Base-by-base conservation (phyloP, 805 yeast genomes). In the Nakazawaea wyomingensis region DNA sequence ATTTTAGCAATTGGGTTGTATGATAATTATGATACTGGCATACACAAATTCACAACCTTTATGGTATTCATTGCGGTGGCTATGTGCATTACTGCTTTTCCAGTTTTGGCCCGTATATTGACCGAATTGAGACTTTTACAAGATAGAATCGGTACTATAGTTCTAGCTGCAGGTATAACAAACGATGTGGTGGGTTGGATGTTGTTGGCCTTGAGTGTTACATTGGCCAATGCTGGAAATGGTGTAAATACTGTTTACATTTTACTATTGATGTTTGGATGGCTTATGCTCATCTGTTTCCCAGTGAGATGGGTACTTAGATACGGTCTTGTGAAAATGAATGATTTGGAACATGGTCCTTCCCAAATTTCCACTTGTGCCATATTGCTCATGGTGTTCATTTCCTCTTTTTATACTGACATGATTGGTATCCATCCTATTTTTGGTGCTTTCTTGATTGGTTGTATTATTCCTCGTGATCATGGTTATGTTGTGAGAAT, bases 351-450 rank as follows among this genome's bases (percentile, higher is more conserved):
- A 35, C 65, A 76, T 26, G 83, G 84, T 1, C 86, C 89, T 10
- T 75, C 86, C 1, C 79, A 83, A 38, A 54, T 76, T 22, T 76
- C 81, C 30, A 75, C 82, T 47, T 62, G 78, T 61, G 55, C 72
- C 26, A 74, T 83, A 26, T 51, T 85, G 43, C 50, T 77, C 7
- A 55, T 78, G 44, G 80, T 79, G 49, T 75, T 85, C 47, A 58
- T 73, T 4, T 82, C 90, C 4, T 78, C 93, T 1, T 85, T 85
- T 60, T 83, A 77, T 57, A 85, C 95, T 2, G 90, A 84, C 57
- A 82, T 85, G 45, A 82, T 85, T 48, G 95, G 95, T 4, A 91
- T 84, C 9, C 95, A 85, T 60, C 85, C 93, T 0, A 85, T 85
- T 51, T 85, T 85, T 61, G 95, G 95, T 33, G 93, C 91, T 0